These are phyloP conservation scores for Boletus edulis DNA, from an alignment of 768 basidiomycete genomes.

Conservation along the genomic window DNA sequence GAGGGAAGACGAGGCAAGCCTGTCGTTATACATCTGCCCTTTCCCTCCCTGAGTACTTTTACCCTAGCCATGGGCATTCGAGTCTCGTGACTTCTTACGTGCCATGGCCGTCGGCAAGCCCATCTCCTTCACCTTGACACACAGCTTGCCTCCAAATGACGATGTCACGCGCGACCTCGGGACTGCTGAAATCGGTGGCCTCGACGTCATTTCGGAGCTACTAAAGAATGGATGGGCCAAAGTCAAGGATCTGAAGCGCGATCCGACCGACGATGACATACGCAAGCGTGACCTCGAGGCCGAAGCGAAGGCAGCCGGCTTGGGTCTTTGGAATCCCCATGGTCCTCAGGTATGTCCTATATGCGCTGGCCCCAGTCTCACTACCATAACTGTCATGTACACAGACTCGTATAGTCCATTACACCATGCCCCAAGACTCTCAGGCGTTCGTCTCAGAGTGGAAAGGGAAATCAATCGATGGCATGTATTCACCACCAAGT, in stretches of 20 bases:
- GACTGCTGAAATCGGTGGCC: slow-evolving; percentile 64
- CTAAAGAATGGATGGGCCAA: slow-evolving; percentile 91
- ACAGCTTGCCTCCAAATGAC: slow-evolving; percentile 75
- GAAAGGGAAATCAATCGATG: slow-evolving; percentile 90
- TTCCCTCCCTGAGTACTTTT: slow-evolving; percentile 1
- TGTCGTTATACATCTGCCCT: neutral
- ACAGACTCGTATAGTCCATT: slow-evolving; percentile 70
- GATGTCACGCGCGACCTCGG: slow-evolving; percentile 81
- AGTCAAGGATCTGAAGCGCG: slow-evolving; percentile 83
- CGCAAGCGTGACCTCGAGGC: slow-evolving; percentile 71
- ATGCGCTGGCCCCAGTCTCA: neutral
- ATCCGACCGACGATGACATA: slow-evolving; percentile 74
- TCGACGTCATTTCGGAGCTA: slow-evolving; percentile 74
- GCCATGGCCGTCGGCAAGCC: slow-evolving; percentile 86
- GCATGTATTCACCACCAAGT: slow-evolving; percentile 36
- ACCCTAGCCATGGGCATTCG: slow-evolving; percentile 81
- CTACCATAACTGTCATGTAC: slow-evolving; percentile 5
- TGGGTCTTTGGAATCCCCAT: slow-evolving; percentile 85
- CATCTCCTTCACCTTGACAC: slow-evolving; percentile 77
- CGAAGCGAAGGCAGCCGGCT: slow-evolving; percentile 70
- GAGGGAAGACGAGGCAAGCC: slow-evolving; percentile 82
- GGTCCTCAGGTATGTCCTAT: slow-evolving; percentile 55
- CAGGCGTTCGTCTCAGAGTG: slow-evolving; percentile 86
- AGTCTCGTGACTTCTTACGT: slow-evolving; percentile 90
- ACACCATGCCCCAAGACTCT: slow-evolving; percentile 88